Evolutionary conservation across 371 early-diverging fungal genomes (phyloP), one percentile per base, ranked within the genome.

Genomic region (Conidiobolus coronatus): DNA sequence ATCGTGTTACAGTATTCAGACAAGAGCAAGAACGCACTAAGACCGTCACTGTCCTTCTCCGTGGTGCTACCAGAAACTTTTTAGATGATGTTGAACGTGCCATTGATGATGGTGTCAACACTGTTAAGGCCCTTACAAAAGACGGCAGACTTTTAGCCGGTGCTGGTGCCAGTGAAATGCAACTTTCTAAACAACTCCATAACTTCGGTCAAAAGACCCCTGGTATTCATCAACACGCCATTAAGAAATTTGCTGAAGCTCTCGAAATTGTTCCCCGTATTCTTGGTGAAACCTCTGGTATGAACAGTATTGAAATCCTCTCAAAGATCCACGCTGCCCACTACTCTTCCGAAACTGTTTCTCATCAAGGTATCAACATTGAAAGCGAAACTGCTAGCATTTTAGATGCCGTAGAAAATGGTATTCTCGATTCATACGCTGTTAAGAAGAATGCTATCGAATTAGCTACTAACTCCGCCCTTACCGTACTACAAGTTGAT

Each of bases 21-120:
- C 91, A 93, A 67, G 82, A 84, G 44, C 69, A 66, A 43, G 79
- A 78, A 52, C 61, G 62, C 44, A 75, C 81, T 24, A 82, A 78
- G 59, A 87, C 92, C 23, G 82, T 88, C 34, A 96, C 97, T 14
- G 85, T 98, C 57, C 86, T 98, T 21, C 69, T 98, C 38, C 86
- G 98, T 55, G 98, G 98, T 47, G 91, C 88, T 5, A 98, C 97
- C n/a, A 81, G 79, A 62, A 95, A 96, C 67, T 68, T 79, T 52
- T 70, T 98, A 61, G 97, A 96, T 54, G 98, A 98, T 64, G 69
- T 95, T 46, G 98, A 98, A 64, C 83, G 98, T 50, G 94, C 96
- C 23, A 68, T 98, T 24, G 94, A 98, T 63, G 98, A 96, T 55
- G 98, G 94, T 62, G 87, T 98, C 50, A 96, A 94, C 58, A 77